These are phyloP conservation scores for Lentinula sp. DNA, from an alignment of 768 basidiomycete genomes.

Conservation along the genomic window DNA sequence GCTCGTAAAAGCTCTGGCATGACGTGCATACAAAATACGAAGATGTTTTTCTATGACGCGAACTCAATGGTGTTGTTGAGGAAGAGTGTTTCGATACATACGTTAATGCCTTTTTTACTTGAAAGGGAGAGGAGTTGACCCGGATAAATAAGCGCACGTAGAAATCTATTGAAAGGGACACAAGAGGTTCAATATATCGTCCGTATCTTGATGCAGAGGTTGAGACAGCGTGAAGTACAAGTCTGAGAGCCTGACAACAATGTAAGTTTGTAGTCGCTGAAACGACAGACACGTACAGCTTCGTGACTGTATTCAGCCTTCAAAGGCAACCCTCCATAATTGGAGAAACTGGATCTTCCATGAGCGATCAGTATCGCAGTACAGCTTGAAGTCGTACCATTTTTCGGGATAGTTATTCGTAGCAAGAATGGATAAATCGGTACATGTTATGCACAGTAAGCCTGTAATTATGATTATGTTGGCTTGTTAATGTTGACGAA, in stretches of 20 bases:
- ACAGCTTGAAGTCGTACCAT: slow-evolving; percentile 49
- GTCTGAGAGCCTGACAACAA: slow-evolving; percentile 66
- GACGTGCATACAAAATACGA: slow-evolving; percentile 77
- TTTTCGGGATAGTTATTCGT: slow-evolving; percentile 95
- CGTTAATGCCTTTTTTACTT: slow-evolving; percentile 82
- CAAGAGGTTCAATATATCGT: slow-evolving; percentile 80
- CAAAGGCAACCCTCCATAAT: slow-evolving; percentile 87
- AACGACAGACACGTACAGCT: slow-evolving; percentile 44
- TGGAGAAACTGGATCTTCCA: slow-evolving; percentile 62
- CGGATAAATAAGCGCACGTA: slow-evolving; percentile 91
- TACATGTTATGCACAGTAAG: slow-evolving; percentile 92
- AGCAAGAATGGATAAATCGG: slow-evolving; percentile 90
- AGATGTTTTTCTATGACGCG: slow-evolving; percentile 66
- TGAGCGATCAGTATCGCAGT: background rate
- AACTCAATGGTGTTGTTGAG: background rate
- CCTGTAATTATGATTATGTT: slow-evolving; percentile 38
- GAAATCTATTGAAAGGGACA: slow-evolving; percentile 94
- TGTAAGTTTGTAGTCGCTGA: slow-evolving; percentile 1
- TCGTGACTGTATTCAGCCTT: slow-evolving; percentile 97
- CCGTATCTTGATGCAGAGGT: slow-evolving; percentile 90
- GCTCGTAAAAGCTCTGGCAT: slow-evolving; percentile 79
- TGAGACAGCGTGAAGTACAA: slow-evolving; percentile 83
- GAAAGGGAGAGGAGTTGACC: slow-evolving; percentile 62
- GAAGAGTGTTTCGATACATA: slow-evolving; percentile 27
- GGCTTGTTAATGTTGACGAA: background rate